Conservation (phyloP, 176 grass and related monocot species). For the Avena insularis region DNA sequence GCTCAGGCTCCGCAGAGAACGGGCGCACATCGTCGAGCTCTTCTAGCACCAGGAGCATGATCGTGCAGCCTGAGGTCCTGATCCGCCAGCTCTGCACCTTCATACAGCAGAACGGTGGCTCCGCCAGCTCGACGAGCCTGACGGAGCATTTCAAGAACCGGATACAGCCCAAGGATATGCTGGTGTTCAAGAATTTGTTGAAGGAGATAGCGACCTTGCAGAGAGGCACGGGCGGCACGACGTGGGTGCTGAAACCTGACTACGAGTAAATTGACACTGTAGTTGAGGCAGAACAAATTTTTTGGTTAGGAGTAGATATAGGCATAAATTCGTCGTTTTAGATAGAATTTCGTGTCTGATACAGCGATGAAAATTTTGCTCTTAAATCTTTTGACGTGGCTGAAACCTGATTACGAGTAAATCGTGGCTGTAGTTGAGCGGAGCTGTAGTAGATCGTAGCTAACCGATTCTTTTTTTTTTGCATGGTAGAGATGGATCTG, state of each 20-base stretch:
- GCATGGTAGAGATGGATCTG: slow-evolving; percentile 1
- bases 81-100: slow-evolving; percentile 80
- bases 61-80: slow-evolving; percentile 78
- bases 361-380: neutral
- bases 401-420: too few relatives aligned
- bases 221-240: slow-evolving; percentile 54
- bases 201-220: slow-evolving; percentile 82
- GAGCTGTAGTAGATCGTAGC: neutral
- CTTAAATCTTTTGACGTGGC: neutral
- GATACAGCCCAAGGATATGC: slow-evolving; percentile 68
- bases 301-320: too few relatives aligned
- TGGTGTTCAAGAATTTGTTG: slow-evolving; percentile 82
- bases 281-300: too few relatives aligned
- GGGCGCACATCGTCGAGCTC: slow-evolving; percentile 31
- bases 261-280: slow-evolving; percentile 34
- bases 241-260: slow-evolving; percentile 75
- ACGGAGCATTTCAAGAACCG: slow-evolving; percentile 78
- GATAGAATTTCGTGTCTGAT: neutral
- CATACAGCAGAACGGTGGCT: slow-evolving; percentile 70
- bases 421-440: too few relatives aligned
- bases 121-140: slow-evolving; percentile 62
- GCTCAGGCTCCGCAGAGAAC: slow-evolving; percentile 38
- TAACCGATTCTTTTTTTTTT: slow-evolving; percentile 36
- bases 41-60: slow-evolving; percentile 48
- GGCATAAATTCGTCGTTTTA: too few relatives aligned